Base-by-base conservation (phyloP, 2,329 filamentous ascomycete genomes). In the Neonectria coccinea region DNA sequence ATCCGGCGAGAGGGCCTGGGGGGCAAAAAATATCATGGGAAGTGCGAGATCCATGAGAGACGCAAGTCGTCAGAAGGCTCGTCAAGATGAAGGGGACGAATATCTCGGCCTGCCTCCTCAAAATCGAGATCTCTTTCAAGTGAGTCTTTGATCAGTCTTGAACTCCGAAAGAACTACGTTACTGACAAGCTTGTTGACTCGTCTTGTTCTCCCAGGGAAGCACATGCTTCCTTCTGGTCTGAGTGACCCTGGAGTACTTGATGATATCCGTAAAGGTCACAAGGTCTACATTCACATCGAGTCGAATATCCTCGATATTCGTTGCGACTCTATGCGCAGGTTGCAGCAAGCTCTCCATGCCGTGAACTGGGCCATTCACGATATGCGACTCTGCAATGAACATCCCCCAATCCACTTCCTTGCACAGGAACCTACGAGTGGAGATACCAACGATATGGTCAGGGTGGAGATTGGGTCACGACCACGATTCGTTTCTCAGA, bases 341-440 rank as follows among this genome's bases (percentile, higher is more conserved):
- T 65, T 80, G 6, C 73, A 71, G 22, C 47, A 74, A 27, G 78
- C 74, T 9, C 42, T 79, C 0, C 27, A 62, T 5, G 75, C 71
- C 1, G 59, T 79, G 8, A 79, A 79, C 59, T 74, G 70, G 73
- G 60, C 51, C 6, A 70, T 80, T 12, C 73, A 77, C 14, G 73
- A 79, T n/a, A 69, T 79, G 67, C 72, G 77, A 5, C 58, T 76
- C 4, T 72, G 69, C 2, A 73, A 71, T 5, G 69, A 76, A 14
- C 66, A 71, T 20, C 53, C 69, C 7, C 63, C 68, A 3, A 62
- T 67, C 6, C 69, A 65, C 2, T 77, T 77, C 51, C 58, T 79
- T 10, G 69, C 74, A 4, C 78, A 80, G 47, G 48, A 60, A 8
- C 72, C 73, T 2, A 65, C 63, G 2, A 65, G 67, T 18, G 59